These are phyloP conservation scores for Zymoseptoria ardabiliae DNA, from an alignment of 2,329 filamentous ascomycete species.

Conservation along the genomic window DNA sequence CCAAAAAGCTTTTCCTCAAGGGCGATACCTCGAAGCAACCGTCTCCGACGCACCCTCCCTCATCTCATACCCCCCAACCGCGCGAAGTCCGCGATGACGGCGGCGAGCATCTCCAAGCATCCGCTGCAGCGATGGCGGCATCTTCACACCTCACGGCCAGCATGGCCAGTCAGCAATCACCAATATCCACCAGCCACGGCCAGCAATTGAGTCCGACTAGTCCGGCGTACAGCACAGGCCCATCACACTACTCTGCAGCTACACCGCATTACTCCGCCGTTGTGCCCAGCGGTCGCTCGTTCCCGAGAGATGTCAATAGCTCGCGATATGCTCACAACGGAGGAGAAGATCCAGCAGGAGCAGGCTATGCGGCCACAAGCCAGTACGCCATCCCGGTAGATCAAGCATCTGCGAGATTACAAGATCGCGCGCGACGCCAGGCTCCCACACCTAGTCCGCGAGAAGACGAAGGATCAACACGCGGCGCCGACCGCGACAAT, in stretches of 20 bases:
- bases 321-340: conserved; percentile 16
- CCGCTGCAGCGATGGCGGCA: conserved; percentile 44
- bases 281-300: conserved; percentile 20
- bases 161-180: conserved; percentile 38
- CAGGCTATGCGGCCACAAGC: conserved; percentile 18
- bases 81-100: conserved; percentile 28
- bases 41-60: conserved; percentile 42
- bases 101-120: conserved; percentile 38
- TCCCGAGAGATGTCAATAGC: conserved; percentile 22
- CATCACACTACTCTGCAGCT: conserved; percentile 7
- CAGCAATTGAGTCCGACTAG: conserved; percentile 43
- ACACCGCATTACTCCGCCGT: conserved; percentile 7
- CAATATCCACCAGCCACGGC: conserved; percentile 26
- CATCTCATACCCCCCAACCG: conserved; percentile 22
- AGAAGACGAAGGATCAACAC: conserved; percentile 23
- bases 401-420: conserved; percentile 6
- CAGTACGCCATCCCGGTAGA: conserved; percentile 20
- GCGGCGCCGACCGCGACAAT: conserved; percentile 28
- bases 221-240: conserved; percentile 38
- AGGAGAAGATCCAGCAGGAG: conserved; percentile 22
- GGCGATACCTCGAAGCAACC: conserved; percentile 41
- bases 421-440: conserved; percentile 23
- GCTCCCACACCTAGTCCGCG: conserved; percentile 25
- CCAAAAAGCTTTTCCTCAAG: conserved; percentile 44
- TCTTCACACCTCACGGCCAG: conserved; percentile 45